Evolutionary conservation across 2,329 filamentous ascomycete genomes (phyloP).

Genomic region (Aspergillus pseudotamarii): DNA sequence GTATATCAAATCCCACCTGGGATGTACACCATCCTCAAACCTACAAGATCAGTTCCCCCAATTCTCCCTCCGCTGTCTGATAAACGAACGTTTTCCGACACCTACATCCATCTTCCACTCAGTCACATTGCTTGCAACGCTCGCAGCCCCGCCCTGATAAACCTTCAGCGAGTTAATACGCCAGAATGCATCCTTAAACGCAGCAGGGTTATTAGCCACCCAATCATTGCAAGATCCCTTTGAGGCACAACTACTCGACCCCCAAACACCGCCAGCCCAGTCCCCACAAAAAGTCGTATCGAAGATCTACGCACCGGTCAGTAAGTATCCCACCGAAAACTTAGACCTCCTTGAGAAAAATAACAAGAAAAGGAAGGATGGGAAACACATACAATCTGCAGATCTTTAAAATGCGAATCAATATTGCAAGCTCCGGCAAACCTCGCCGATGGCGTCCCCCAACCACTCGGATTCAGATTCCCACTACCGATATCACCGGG

Average conservation of each 20-base stretch:
- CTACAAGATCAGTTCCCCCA: neutral
- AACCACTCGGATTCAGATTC: constrained; percentile 66
- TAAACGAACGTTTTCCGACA: constrained; percentile 1
- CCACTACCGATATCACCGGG: constrained; percentile 64
- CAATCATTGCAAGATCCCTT: constrained; percentile 72
- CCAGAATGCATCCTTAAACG: constrained; percentile 77
- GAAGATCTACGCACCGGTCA: constrained; percentile 41
- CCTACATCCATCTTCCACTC: neutral
- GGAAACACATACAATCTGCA: constrained; percentile 62
- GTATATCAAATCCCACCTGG: neutral
- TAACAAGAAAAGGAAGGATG: neutral
- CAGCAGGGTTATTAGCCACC: constrained; percentile 70
- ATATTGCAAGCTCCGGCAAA: constrained; percentile 76
- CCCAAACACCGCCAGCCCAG: constrained; percentile 78
- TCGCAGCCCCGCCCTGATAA: constrained; percentile 46
- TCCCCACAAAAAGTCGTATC: constrained; percentile 86
- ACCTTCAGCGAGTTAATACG: constrained; percentile 71
- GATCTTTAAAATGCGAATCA: constrained; percentile 66
- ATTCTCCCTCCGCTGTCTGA: neutral
- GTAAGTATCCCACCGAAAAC: neutral
- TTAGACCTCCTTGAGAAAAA: neutral
- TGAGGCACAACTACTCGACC: constrained; percentile 59
- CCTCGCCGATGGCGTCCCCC: constrained; percentile 68
- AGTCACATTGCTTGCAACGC: neutral
- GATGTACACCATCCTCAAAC: neutral